Conservation (phyloP, 1,139 yeast species). For the Scheffersomyces quercinus region DNA sequence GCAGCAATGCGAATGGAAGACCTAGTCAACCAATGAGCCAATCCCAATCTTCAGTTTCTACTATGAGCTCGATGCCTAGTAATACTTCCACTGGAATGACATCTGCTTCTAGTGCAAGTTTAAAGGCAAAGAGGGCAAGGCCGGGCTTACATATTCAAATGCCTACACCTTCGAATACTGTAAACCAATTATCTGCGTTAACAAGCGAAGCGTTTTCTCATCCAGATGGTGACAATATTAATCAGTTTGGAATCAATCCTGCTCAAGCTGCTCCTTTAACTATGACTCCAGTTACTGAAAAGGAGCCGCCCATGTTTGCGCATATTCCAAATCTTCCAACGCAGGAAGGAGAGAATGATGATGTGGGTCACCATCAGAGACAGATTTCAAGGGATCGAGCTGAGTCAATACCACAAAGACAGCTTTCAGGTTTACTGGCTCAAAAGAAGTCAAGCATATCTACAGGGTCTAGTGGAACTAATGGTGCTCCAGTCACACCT, state of each 20-base stretch:
- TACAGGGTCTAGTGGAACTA: not conserved
- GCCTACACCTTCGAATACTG: constrained; percentile 46
- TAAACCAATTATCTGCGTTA: constrained; percentile 36
- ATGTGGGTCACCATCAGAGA: constrained; percentile 10
- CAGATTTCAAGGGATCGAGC: constrained; percentile 17
- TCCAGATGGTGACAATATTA: constrained; percentile 31
- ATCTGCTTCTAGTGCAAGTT: constrained; percentile 4
- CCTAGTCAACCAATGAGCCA: not conserved
- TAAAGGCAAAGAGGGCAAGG: constrained; percentile 25
- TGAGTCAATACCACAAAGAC: constrained; percentile 12
- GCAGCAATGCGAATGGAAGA: not conserved
- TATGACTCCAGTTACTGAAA: constrained; percentile 80
- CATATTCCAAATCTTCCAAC: not conserved
- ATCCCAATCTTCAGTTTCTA: not conserved
- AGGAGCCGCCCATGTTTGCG: constrained; percentile 22
- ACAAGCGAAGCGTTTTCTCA: constrained; percentile 26
- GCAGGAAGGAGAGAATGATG: constrained; percentile 4
- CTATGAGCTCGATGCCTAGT: constrained; percentile 1
- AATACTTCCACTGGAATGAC: constrained; percentile 2
- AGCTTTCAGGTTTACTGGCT: not conserved
- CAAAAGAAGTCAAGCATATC: not conserved
- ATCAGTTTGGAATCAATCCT: constrained; percentile 67
- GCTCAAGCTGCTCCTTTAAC: constrained; percentile 56
- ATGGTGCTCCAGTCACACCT: not conserved
- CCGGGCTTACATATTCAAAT: constrained; percentile 49